phyloP scores from a whole-genome alignment of 345 rosid species.

The Kandelia obovata region DNA sequence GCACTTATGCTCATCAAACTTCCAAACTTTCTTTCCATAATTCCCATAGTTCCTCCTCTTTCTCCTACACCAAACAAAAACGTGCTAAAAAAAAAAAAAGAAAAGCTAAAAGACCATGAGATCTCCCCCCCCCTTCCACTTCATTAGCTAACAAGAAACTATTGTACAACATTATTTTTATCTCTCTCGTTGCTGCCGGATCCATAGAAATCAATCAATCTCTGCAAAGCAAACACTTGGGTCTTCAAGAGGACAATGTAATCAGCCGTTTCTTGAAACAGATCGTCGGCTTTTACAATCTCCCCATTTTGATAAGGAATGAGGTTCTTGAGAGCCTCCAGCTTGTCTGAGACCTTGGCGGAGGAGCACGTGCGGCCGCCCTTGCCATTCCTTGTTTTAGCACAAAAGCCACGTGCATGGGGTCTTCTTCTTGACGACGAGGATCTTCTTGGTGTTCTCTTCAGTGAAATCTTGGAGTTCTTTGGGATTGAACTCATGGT shows the following conservation, averaged over 20 bases:
- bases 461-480: conserved; percentile 22
- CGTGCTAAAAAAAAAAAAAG: neutral
- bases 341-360: conserved; percentile 55
- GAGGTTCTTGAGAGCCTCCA: conserved; percentile 64
- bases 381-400: conserved; percentile 6
- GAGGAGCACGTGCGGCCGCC: conserved; percentile 7
- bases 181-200: conserved; percentile 18
- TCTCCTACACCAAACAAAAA: conserved; percentile 14
- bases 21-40: conserved; percentile 1
- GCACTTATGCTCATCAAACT: neutral
- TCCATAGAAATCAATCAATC: conserved; percentile 61
- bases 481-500: conserved; percentile 25
- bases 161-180: conserved; percentile 22
- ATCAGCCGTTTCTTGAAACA: conserved; percentile 81
- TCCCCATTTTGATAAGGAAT: conserved; percentile 39
- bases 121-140: neutral
- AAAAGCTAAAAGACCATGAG: conserved; percentile 5
- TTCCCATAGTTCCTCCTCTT: conserved; percentile 6
- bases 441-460: conserved; percentile 14
- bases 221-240: conserved; percentile 63
- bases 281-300: conserved; percentile 35
- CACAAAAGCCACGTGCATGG: conserved; percentile 14
- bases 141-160: conserved; percentile 11
- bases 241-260: conserved; percentile 66
- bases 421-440: neutral